phyloP scores from a whole-genome alignment of 441 rosid species.

The Pelargonium australe region DNA sequence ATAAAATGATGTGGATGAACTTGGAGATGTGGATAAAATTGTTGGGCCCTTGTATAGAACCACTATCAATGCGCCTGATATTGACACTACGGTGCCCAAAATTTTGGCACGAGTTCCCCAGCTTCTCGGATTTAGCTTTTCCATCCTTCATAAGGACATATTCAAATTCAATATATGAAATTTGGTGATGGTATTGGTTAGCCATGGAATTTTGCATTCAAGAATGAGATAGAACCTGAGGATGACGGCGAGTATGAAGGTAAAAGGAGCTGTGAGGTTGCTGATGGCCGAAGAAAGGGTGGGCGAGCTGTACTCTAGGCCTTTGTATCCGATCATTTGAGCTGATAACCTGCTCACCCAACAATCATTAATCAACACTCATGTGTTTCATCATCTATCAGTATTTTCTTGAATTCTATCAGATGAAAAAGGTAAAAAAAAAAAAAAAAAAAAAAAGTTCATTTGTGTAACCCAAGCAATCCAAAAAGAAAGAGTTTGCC shows the following conservation, averaged over 20 bases:
- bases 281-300: slow-evolving; percentile 27
- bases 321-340: slow-evolving; percentile 22
- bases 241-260: slow-evolving; percentile 24
- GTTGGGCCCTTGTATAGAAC: slow-evolving; percentile 25
- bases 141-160: slow-evolving; percentile 39
- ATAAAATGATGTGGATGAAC: not conserved
- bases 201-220: not conserved
- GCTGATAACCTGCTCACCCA: slow-evolving; percentile 16
- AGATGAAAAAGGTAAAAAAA: too few species aligned
- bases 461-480: slow-evolving; percentile 14
- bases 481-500: slow-evolving; percentile 19
- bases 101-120: slow-evolving; percentile 38
- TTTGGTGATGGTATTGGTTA: too few species aligned
- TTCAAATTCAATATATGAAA: too few species aligned
- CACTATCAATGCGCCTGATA: slow-evolving; percentile 47
- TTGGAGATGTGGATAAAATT: slow-evolving; percentile 9
- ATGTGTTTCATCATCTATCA: too few species aligned
- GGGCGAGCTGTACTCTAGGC: slow-evolving; percentile 21
- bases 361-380: too few species aligned
- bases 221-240: slow-evolving; percentile 12
- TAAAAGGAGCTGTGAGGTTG: slow-evolving; percentile 22
- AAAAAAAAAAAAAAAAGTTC: too few species aligned
- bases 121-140: slow-evolving; percentile 40
- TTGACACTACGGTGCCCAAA: slow-evolving; percentile 24
- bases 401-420: too few species aligned